Conservation (phyloP, 148 eudicot genomes). For the Camellia lanceoleosa region DNA sequence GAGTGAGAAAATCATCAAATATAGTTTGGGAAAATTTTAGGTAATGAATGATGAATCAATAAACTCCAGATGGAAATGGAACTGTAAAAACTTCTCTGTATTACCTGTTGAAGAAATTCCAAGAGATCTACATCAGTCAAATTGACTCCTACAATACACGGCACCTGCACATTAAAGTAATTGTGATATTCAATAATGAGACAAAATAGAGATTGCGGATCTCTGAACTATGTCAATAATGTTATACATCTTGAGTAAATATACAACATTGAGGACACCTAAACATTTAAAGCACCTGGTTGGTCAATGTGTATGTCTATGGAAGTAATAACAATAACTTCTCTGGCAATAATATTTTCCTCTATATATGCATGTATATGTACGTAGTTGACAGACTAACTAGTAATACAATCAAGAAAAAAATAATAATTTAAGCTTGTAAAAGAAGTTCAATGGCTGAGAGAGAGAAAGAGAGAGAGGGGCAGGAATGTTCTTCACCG, state of each 20-base stretch:
- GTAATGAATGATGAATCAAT: background rate
- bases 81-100: background rate
- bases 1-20: slow-evolving; percentile 8
- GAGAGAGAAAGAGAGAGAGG: slow-evolving; percentile 2
- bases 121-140: slow-evolving; percentile 78
- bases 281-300: background rate
- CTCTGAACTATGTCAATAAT: background rate
- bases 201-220: background rate
- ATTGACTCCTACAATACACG: slow-evolving; percentile 83
- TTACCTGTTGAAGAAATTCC: slow-evolving; percentile 88
- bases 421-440: background rate
- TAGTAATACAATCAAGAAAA: background rate
- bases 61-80: background rate
- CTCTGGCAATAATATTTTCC: background rate
- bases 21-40: background rate
- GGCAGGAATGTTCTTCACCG: slow-evolving; percentile 43
- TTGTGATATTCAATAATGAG: background rate
- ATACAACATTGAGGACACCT: background rate
- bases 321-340: background rate
- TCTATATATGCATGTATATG: background rate
- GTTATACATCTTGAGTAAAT: background rate
- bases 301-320: background rate
- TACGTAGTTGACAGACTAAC: background rate
- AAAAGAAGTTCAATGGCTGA: background rate
- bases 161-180: slow-evolving; percentile 56